Conservation (phyloP, 2,329 filamentous ascomycete species). For the Ilyonectria sp. region DNA sequence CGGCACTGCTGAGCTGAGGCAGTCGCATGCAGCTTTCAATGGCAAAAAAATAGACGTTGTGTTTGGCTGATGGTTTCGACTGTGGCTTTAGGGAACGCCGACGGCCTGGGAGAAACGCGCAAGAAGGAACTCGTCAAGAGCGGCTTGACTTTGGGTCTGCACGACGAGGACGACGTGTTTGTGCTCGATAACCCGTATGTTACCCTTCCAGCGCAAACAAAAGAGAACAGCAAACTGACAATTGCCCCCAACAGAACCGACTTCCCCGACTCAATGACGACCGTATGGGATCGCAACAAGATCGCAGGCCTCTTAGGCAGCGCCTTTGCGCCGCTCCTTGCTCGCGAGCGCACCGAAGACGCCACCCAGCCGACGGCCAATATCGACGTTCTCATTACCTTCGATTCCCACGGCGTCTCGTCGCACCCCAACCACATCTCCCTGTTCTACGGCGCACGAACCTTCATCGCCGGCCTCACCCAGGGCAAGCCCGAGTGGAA, state of each 20-base stretch:
- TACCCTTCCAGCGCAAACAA: neutral
- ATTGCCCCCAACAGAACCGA: conserved; percentile 57
- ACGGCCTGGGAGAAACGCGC: conserved; percentile 86
- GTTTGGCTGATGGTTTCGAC: conserved; percentile 39
- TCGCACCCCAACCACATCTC: conserved; percentile 95
- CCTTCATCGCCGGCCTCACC: conserved; percentile 79
- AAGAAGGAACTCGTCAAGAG: conserved; percentile 88
- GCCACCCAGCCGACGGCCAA: conserved; percentile 60
- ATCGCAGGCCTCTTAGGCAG: conserved; percentile 80
- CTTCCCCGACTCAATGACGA: conserved; percentile 92
- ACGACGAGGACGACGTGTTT: conserved; percentile 83
- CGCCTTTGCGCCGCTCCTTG: conserved; percentile 80
- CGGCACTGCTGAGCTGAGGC: conserved; percentile 12
- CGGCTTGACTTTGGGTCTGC: conserved; percentile 82
- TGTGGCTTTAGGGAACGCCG: conserved; percentile 77
- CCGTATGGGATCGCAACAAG: conserved; percentile 79
- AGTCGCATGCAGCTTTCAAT: neutral
- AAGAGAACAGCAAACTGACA: conserved; percentile 23
- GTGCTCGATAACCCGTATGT: conserved; percentile 84
- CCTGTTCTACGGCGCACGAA: conserved; percentile 84
- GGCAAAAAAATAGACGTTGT: neutral
- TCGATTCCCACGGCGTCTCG: conserved; percentile 87
- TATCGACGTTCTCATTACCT: conserved; percentile 91
- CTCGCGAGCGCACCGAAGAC: conserved; percentile 52
- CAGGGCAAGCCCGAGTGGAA: conserved; percentile 75